Evolutionary conservation across 1,284 basidiomycete genomes (phyloP), one percentile per base, ranked within the genome.

Genomic region (Papiliotrema fonsecae): DNA sequence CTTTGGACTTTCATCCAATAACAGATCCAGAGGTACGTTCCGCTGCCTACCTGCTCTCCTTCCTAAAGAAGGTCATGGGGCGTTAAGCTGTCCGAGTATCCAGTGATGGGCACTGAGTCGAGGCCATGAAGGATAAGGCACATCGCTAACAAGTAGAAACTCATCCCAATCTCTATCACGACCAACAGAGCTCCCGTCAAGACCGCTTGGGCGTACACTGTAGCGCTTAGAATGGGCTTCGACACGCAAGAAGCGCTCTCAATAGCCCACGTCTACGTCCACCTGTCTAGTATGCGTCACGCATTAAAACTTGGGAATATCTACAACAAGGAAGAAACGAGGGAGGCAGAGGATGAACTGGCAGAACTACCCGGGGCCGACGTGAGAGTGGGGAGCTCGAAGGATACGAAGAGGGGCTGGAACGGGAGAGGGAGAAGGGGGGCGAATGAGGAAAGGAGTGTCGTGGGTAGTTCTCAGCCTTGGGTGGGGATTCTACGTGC

Each of bases 151-250:
- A n/a, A n/a, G n/a, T 49, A 89, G 86, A 70, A 77, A 22, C 76
- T 92, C 31, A 75, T 75, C 66, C 36, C 86, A 83, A 60, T 80
- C 72, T 55, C 55, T 10, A 79, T 82, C 24, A 78, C 90, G 9
- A 80, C 89, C 45, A 97, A 97, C 71, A 84, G 93, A 19, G 92
- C 93, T 1, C 93, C 94, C 0, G 79, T 97, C 47, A 88, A 97
- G 87, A 90, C 86, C 42, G 88, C 87, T 1, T 97, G 93, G 93
- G 82, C 88, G 0, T 87, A 81, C 48, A 75, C 90, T 31, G 85
- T 97, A 16, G 85, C 88, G 6, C 87, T 93, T 61, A 77, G 83
- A 25, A 77, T 94, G 51, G 88, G 88, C 2, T 97, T 97, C 67
- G 79, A 82, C 45, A 78, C 85, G 44, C 82, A 87, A 57, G 94